Evolutionary conservation across 768 basidiomycete genomes (phyloP), one percentile per base, ranked within the genome.

Genomic region (Lactarius vividus): DNA sequence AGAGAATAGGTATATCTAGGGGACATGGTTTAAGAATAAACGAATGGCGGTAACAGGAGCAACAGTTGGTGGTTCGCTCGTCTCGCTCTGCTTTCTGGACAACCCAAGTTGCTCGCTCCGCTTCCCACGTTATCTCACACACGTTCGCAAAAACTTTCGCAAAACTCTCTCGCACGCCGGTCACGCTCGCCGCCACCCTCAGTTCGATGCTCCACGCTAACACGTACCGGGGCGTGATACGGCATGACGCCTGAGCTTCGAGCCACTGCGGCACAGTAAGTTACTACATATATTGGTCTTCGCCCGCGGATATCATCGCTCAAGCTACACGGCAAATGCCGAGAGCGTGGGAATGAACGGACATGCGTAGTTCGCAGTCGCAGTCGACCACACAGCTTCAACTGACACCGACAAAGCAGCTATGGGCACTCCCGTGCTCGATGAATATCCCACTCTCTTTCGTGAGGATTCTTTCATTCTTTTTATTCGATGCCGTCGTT

Each of bases 401-500:
- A 7, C 23, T 33, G n/a, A 31, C 59, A 42, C 59, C 55, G 44
- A 42, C 59, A 18, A 39, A 23, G 16, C n/a, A 59, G 77, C 54
- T 37, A 75, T 68, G 70, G 73, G 73, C 7, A 74, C 72, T 0
- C 73, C 72, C 1, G 70, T 72, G 1, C 75, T 84, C 72, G 88
- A 88, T 78, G 87, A 91, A 65, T 92, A 91, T 76, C 89, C 93
- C 28, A 91, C 88, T 72, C 77, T 91, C 79, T 87, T 94, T 81
- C 91, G 93, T 94, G 77, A 69, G 87, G 81, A 1, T 56, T 26
- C n/a, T 4, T 26, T 7, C 10, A 23, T 28, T 29, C 23, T 70
- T 53, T 49, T 11, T 44, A n/a, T 29, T 26, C n/a, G 40, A 10
- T 44, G 55, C 9, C 0, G n/a, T 62, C 20, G 20, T 40, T 65